Percentiles rank a stretch among this genome's conserved stretches.
Evolutionary conservation across 2,329 filamentous ascomycete genomes (phyloP).

Genomic region (Colletotrichum cordylinicola): DNA sequence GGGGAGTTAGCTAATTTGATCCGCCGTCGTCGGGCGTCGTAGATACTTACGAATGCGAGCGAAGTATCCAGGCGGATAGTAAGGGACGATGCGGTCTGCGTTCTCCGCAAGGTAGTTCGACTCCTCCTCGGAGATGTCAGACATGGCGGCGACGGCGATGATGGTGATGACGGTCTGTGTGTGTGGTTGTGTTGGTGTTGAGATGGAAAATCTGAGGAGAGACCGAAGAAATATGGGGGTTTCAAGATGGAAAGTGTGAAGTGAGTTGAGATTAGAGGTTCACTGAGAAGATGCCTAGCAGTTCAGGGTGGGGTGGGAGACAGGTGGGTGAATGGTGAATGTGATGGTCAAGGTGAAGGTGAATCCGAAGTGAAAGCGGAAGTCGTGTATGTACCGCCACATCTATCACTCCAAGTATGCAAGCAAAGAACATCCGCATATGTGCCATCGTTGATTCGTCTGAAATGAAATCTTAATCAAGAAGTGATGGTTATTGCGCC

Average conservation of each 20-base stretch:
- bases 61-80: background rate
- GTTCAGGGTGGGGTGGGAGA: fast-evolving
- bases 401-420: background rate
- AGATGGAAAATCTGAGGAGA: background rate
- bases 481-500: background rate
- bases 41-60: background rate
- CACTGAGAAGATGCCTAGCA: fast-evolving
- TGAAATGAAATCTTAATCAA: fast-evolving
- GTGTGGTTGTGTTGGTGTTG: background rate
- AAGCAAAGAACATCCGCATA: background rate
- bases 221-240: background rate
- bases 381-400: fast-evolving
- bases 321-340: background rate
- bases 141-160: background rate
- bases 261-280: fast-evolving
- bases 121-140: background rate
- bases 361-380: background rate
- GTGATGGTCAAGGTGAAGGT: background rate
- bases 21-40: too few relatives aligned
- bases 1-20: too few relatives aligned
- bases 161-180: background rate
- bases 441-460: background rate
- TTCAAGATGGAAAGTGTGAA: fast-evolving
- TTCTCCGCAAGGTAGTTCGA: background rate
- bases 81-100: background rate